phyloP scores from a whole-genome alignment of 768 basidiomycete species.

The Pulveroboletus sp. region DNA sequence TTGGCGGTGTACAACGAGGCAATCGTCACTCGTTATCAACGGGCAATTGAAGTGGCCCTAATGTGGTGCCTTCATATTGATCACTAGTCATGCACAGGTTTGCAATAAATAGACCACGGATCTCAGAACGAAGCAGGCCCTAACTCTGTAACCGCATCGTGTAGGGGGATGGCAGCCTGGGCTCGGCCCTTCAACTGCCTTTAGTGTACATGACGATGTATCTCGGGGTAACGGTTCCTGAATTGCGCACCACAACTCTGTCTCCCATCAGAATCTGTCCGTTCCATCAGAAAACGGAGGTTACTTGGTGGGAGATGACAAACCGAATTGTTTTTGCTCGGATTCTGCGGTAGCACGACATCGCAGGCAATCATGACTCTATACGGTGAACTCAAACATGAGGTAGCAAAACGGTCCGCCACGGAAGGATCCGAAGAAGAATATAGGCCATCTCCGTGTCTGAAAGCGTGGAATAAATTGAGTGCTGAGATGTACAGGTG shows the following conservation, averaged over 20 bases:
- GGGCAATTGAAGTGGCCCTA: conserved; percentile 3
- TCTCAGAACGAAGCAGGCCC: conserved; percentile 17
- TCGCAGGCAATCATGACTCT: conserved; percentile 62
- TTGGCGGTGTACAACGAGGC: conserved; percentile 27
- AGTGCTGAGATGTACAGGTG: neutral
- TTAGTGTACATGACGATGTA: conserved; percentile 57
- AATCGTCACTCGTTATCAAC: conserved; percentile 16
- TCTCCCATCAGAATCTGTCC: conserved; percentile 43
- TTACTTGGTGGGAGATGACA: conserved; percentile 15
- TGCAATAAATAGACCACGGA: conserved; percentile 20
- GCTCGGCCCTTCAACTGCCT: conserved; percentile 23
- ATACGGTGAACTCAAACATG: conserved; percentile 62
- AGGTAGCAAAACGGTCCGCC: conserved; percentile 59
- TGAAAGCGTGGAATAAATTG: conserved; percentile 19
- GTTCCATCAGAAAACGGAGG: conserved; percentile 26
- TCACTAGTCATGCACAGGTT: conserved; percentile 17
- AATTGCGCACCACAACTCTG: conserved; percentile 47
- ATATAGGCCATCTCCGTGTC: conserved; percentile 61
- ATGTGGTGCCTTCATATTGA: conserved; percentile 22
- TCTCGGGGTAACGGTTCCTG: conserved; percentile 55
- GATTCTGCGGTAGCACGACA: conserved; percentile 36
- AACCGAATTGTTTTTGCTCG: conserved; percentile 23
- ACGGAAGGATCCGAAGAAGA: conserved; percentile 54
- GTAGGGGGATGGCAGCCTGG: conserved; percentile 15
- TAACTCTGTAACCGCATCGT: conserved; percentile 22